Evolutionary conservation across 139 green algal species (phyloP), one percentile per base, ranked within the genome.

Genomic region (Picochlorum costavermella): DNA sequence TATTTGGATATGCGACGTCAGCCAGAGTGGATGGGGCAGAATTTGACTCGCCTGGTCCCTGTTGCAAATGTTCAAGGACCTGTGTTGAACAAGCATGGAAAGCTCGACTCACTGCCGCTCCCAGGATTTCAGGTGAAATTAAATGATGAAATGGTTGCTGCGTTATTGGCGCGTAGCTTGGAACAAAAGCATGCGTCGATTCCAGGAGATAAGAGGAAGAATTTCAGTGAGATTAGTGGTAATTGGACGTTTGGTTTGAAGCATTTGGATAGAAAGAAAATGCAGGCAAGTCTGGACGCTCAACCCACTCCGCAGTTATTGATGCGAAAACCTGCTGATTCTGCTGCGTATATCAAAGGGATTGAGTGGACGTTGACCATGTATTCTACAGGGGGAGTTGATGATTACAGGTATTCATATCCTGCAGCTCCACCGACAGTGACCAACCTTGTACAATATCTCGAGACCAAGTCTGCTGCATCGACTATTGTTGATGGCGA

Each of bases 301-400:
- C 50, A 30, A 29, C 50, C n/a, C 14, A 37, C 31, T 45, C 11
- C 31, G 10, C 20, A 16, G 4, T 29, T 53, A 20, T 29, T 64
- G 20, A 29, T 30, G 30, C 50, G 63, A 13, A 55, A 31, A n/a
- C 50, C 26, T 20, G 50, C 63, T 13, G 63, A 70, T 29, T 43
- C 20, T 20, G 16, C 9, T 12, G 43, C 17, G 10, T 84, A 81
- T 70, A 45, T 82, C 61, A 62, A 82, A 58, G 87, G 86, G 23
- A 33, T 86, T 48, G 64, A 83, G 51, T 95, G 87, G 87, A 74
- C 89, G 45, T 60, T 95, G 61, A 45, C 73, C 60, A 95, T 93
- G 86, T 94, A 91, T 63, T 50, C 74, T 28, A 17, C 51, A 50
- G 74, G 73, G 2, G 60, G 70, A 28, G 84, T 84, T 62, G 65